A percentile compares a stretch with the other conserved stretches of the same genome.
Conservation (phyloP, 495 filamentous ascomycete species). For the Cercophora newfieldiana region DNA sequence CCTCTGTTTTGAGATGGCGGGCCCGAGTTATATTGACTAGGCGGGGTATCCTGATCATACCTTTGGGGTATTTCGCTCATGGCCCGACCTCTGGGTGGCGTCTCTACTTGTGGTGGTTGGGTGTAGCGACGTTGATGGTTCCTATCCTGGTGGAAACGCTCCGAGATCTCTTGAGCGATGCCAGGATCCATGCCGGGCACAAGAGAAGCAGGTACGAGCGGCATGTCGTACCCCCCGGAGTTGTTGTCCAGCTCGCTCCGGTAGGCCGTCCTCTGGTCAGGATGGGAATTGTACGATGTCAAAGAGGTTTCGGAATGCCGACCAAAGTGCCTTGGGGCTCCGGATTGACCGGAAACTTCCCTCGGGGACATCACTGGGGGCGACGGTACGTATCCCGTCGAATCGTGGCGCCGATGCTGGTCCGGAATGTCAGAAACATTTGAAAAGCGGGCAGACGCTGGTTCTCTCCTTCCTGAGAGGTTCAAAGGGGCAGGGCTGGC, state of each 20-base stretch:
- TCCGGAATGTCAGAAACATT: conserved; percentile 7
- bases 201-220: conserved; percentile 63
- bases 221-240: conserved; percentile 38
- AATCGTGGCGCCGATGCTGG: conserved; percentile 17
- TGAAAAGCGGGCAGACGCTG: conserved; percentile 33
- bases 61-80: conserved; percentile 40
- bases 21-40: neutral
- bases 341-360: conserved; percentile 20
- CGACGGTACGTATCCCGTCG: conserved; percentile 22
- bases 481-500: conserved; percentile 52
- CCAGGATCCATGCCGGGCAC: conserved; percentile 68
- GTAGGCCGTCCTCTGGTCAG: conserved; percentile 26
- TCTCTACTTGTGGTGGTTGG: conserved; percentile 36
- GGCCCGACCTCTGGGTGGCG: conserved; percentile 42
- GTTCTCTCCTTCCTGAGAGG: conserved; percentile 40
- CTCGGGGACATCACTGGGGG: conserved; percentile 12
- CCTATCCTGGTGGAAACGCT: conserved; percentile 51
- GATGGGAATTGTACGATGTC: conserved; percentile 20
- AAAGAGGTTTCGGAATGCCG: conserved; percentile 31
- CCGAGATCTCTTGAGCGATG: conserved; percentile 57
- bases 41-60: conserved; percentile 26
- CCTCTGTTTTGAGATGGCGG: conserved; percentile 27
- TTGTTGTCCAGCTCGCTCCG: conserved; percentile 39
- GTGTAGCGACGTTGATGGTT: conserved; percentile 45
- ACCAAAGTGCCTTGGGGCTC: conserved; percentile 16